These are phyloP conservation scores for Lipomyces orientalis DNA, from an alignment of 805 yeast species.

Conservation along the genomic window DNA sequence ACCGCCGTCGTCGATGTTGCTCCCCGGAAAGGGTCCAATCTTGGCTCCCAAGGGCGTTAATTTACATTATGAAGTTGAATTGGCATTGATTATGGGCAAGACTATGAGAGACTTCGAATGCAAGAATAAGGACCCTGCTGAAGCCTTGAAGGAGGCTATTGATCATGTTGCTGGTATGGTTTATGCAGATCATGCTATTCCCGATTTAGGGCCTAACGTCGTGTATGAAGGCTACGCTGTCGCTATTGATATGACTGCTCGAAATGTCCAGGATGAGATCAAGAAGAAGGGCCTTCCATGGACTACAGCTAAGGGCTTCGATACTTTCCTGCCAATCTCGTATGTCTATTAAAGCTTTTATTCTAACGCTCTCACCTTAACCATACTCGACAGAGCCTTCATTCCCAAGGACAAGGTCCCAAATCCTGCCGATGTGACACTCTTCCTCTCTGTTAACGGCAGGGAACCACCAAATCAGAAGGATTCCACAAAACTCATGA, in stretches of 20 bases:
- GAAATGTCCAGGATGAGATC: slow-evolving; percentile 95
- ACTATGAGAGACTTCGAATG: slow-evolving; percentile 40
- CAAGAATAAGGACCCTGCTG: slow-evolving; percentile 57
- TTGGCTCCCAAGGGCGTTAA: slow-evolving; percentile 78
- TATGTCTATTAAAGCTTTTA: slow-evolving; percentile 13
- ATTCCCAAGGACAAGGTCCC: slow-evolving; percentile 69
- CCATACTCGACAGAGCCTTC: slow-evolving; percentile 45
- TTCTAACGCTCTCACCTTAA: neutral
- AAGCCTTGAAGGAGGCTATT: slow-evolving; percentile 66
- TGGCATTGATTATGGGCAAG: slow-evolving; percentile 77
- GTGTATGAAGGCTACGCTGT: slow-evolving; percentile 60
- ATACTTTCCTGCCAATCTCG: slow-evolving; percentile 92
- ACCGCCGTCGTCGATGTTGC: slow-evolving; percentile 79
- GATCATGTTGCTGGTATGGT: slow-evolving; percentile 72
- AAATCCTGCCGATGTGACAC: slow-evolving; percentile 73
- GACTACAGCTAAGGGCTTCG: slow-evolving; percentile 96
- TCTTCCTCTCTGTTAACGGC: slow-evolving; percentile 73
- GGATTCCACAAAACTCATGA: slow-evolving; percentile 81
- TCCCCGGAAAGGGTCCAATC: slow-evolving; percentile 73
- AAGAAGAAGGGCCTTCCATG: slow-evolving; percentile 94
- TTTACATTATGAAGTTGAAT: slow-evolving; percentile 92
- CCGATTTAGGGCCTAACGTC: neutral
- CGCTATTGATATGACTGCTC: slow-evolving; percentile 92
- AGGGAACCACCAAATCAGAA: slow-evolving; percentile 60
- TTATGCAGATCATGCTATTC: neutral